phyloP scores from a whole-genome alignment of 1,284 basidiomycete species.

The Puccinia triticina region DNA sequence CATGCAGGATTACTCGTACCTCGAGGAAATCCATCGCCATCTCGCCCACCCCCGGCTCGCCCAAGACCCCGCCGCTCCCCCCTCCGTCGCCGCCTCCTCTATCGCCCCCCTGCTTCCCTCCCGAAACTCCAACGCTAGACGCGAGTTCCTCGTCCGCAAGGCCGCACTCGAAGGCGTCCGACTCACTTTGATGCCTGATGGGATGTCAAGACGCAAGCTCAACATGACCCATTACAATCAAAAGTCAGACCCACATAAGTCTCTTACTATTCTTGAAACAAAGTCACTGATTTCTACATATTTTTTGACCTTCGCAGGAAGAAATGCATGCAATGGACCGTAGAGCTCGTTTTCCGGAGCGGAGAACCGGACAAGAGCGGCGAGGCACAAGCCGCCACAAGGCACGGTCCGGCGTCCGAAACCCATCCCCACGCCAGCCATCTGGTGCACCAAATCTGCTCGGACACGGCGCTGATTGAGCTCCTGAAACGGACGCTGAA shows the following conservation, averaged over 20 bases:
- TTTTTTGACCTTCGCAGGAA: conserved; percentile 21
- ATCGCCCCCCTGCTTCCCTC: neutral
- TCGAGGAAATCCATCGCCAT: conserved; percentile 42
- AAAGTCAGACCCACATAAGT: conserved; percentile 19
- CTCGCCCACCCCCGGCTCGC: neutral
- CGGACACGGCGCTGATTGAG: conserved; percentile 18
- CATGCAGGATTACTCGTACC: conserved; percentile 48
- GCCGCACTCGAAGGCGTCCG: conserved; percentile 19
- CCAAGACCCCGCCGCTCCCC: neutral
- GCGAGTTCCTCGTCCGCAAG: conserved; percentile 12
- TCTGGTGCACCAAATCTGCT: conserved; percentile 34
- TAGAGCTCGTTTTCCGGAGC: conserved; percentile 36
- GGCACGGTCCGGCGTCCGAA: neutral
- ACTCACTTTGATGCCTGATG: conserved; percentile 40
- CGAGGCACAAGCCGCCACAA: too few relatives aligned
- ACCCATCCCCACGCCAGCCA: neutral
- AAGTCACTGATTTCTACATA: neutral
- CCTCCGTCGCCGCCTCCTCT: neutral
- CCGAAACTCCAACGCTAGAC: neutral
- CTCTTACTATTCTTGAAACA: neutral
- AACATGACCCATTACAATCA: conserved; percentile 41
- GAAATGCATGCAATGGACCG: conserved; percentile 31
- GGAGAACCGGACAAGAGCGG: neutral
- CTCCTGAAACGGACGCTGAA: conserved; percentile 34
- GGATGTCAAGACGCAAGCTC: conserved; percentile 32